These are phyloP conservation scores for Boletus sensibilis DNA, from an alignment of 768 basidiomycete species.

Conservation along the genomic window DNA sequence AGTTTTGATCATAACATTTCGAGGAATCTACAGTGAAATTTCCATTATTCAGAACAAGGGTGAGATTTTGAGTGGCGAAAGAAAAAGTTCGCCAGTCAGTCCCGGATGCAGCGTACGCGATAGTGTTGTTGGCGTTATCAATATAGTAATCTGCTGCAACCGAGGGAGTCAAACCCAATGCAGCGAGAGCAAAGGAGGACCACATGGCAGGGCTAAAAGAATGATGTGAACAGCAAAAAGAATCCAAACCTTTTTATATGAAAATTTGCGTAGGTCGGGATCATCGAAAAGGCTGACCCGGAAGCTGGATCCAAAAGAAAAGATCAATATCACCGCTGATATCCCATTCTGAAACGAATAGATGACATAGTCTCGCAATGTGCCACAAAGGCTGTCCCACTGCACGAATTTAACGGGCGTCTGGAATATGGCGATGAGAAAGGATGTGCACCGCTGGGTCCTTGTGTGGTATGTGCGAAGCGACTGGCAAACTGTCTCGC, in stretches of 20 bases:
- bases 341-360: neutral
- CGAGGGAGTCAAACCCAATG: neutral
- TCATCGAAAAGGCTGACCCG: neutral
- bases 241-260: neutral
- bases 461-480: neutral
- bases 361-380: too few species aligned
- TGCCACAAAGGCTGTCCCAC: neutral
- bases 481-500: neutral
- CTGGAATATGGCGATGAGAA: neutral
- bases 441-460: neutral
- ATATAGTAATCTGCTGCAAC: slow-evolving; percentile 14
- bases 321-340: neutral
- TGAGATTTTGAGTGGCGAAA: slow-evolving; percentile 3
- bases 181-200: neutral
- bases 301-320: neutral
- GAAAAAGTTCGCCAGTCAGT: slow-evolving; percentile 4
- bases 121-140: slow-evolving; percentile 12
- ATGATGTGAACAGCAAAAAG: too few species aligned
- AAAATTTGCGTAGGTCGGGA: neutral
- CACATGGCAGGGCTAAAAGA: neutral
- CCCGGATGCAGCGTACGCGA: slow-evolving; percentile 1
- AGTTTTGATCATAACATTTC: slow-evolving; percentile 15
- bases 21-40: slow-evolving; percentile 9
- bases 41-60: neutral
- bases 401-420: neutral